Conservation (phyloP, 2,329 filamentous ascomycete genomes). For the Ciborinia camelliae region DNA sequence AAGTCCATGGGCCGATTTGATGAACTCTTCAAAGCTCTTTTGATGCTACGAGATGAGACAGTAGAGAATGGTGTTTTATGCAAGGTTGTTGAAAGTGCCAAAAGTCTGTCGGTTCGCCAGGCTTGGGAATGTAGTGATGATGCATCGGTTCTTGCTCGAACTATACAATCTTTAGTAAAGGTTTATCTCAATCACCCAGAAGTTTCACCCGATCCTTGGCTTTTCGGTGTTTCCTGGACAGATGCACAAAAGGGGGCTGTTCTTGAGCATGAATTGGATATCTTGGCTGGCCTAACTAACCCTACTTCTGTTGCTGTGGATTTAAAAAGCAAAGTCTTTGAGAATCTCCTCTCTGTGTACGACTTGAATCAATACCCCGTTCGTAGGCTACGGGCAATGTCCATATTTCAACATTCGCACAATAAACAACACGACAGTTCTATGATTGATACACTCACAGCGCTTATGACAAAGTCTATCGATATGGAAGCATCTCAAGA, state of each 20-base stretch:
- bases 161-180: slow-evolving; percentile 57
- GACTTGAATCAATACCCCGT: slow-evolving; percentile 32
- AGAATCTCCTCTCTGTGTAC: slow-evolving; percentile 32
- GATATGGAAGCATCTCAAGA: slow-evolving; percentile 29
- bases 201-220: slow-evolving; percentile 47
- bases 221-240: slow-evolving; percentile 39
- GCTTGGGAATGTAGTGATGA: slow-evolving; percentile 54
- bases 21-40: slow-evolving; percentile 56
- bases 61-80: slow-evolving; percentile 56
- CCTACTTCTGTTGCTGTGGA: slow-evolving; percentile 16
- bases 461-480: slow-evolving; percentile 9
- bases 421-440: slow-evolving; percentile 6
- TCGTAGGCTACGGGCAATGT: slow-evolving; percentile 34
- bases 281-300: slow-evolving; percentile 35
- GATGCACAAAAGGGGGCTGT: slow-evolving; percentile 53
- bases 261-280: slow-evolving; percentile 58
- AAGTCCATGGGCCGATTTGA: slow-evolving; percentile 50
- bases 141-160: slow-evolving; percentile 53
- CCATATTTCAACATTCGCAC: slow-evolving; percentile 26
- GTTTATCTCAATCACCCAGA: slow-evolving; percentile 57
- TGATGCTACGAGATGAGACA: slow-evolving; percentile 59
- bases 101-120: slow-evolving; percentile 47
- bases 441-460: slow-evolving; percentile 26
- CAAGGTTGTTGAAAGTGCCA: slow-evolving; percentile 50
- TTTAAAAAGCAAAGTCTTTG: slow-evolving; percentile 29